Conservation (phyloP, 2,329 filamentous ascomycete species). For the Bipolaris cookei region DNA sequence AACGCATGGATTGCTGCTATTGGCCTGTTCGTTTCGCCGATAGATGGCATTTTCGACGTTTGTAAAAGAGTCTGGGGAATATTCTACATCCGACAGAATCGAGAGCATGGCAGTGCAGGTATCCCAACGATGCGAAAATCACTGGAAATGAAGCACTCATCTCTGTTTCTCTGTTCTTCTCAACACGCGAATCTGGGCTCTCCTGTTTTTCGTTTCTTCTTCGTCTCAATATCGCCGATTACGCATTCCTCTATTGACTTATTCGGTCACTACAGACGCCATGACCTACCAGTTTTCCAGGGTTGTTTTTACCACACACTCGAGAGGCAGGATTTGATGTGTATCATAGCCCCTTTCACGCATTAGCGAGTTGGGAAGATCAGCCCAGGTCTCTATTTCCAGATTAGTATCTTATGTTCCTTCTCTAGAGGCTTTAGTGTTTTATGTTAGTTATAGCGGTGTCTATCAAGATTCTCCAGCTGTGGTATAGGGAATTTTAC, state of each 20-base stretch:
- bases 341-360: neutral
- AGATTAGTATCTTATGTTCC: neutral
- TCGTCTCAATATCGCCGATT: neutral
- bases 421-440: neutral
- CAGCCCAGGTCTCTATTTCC: neutral
- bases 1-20: neutral
- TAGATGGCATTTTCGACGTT: neutral
- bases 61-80: neutral
- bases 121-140: neutral
- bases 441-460: neutral
- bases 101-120: neutral
- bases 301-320: neutral
- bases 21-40: neutral
- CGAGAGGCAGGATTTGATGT: neutral
- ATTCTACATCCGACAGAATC: neutral
- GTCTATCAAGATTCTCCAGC: neutral
- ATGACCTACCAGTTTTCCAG: neutral
- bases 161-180: neutral
- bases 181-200: neutral
- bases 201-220: neutral
- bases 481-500: neutral
- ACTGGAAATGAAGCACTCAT: neutral
- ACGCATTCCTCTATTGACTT: neutral
- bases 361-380: neutral
- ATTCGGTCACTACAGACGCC: neutral